Conservation (phyloP, 108 stramenopile genomes). For the Seminavis robusta region DNA sequence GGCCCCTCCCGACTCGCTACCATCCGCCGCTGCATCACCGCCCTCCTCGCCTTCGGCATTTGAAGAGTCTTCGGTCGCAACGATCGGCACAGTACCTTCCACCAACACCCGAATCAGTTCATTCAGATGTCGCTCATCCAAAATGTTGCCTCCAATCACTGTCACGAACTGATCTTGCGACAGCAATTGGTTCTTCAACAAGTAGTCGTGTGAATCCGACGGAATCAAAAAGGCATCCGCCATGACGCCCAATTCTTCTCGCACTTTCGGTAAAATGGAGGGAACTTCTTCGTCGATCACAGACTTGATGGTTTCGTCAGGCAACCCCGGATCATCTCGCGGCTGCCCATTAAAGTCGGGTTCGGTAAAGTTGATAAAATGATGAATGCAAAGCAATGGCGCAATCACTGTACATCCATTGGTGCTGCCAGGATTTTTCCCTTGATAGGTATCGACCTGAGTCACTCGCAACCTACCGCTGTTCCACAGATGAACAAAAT, state of each 20-base stretch:
- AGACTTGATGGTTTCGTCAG: slow-evolving; percentile 42
- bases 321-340: slow-evolving; percentile 30
- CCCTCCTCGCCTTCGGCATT: too few species aligned
- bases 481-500: slow-evolving; percentile 36
- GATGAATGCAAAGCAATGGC: slow-evolving; percentile 53
- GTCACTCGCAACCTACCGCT: slow-evolving; percentile 31
- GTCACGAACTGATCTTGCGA: slow-evolving; percentile 50
- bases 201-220: slow-evolving; percentile 65
- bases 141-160: slow-evolving; percentile 58
- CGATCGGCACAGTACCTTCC: slow-evolving; percentile 10
- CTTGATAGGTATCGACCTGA: slow-evolving; percentile 74
- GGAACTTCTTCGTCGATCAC: slow-evolving; percentile 57
- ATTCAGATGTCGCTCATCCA: slow-evolving; percentile 55
- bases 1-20: too few species aligned
- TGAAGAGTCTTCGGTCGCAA: background rate
- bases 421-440: slow-evolving; percentile 42
- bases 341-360: background rate
- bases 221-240: slow-evolving; percentile 63
- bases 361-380: slow-evolving; percentile 22
- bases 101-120: too few species aligned
- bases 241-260: slow-evolving; percentile 44
- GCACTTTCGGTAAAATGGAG: slow-evolving; percentile 32
- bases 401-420: slow-evolving; percentile 80
- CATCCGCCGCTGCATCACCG: too few species aligned
- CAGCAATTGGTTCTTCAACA: slow-evolving; percentile 42